A percentile compares a stretch with the other conserved stretches of the same genome.
These are phyloP conservation scores for Lagenidium sp. DNA, from an alignment of 352 stramenopile species.

Conservation along the genomic window DNA sequence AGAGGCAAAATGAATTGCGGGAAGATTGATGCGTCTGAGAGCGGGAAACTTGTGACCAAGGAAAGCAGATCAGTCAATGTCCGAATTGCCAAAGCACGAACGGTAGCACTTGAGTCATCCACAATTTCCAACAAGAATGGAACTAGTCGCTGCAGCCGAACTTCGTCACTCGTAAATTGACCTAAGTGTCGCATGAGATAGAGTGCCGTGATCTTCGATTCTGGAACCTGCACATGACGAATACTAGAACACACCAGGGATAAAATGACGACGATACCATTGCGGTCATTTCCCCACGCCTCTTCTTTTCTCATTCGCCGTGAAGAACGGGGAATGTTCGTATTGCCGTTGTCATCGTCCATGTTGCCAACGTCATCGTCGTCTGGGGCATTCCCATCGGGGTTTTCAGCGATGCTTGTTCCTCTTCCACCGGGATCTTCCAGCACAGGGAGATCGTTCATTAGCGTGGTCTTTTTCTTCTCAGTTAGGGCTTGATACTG, in stretches of 20 bases:
- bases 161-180: conserved; percentile 89
- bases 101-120: conserved; percentile 86
- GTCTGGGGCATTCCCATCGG: conserved; percentile 17
- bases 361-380: neutral
- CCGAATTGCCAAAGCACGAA: conserved; percentile 86
- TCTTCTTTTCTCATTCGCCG: conserved; percentile 7
- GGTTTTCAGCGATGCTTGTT: conserved; percentile 10
- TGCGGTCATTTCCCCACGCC: conserved; percentile 35
- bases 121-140: conserved; percentile 91
- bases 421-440: conserved; percentile 17
- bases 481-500: conserved; percentile 72
- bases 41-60: conserved; percentile 87
- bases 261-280: conserved; percentile 81
- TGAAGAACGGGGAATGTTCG: neutral
- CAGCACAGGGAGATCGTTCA: conserved; percentile 30
- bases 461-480: conserved; percentile 66
- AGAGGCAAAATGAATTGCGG: conserved; percentile 93
- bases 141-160: conserved; percentile 91
- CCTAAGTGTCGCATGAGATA: conserved; percentile 89
- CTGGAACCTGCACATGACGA: conserved; percentile 73
- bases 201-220: conserved; percentile 86
- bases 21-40: conserved; percentile 95
- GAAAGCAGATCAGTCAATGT: conserved; percentile 87
- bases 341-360: neutral
- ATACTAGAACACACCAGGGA: conserved; percentile 81